Conservation (phyloP, 371 early-diverging fungal genomes). For the Mortierella sp. region DNA sequence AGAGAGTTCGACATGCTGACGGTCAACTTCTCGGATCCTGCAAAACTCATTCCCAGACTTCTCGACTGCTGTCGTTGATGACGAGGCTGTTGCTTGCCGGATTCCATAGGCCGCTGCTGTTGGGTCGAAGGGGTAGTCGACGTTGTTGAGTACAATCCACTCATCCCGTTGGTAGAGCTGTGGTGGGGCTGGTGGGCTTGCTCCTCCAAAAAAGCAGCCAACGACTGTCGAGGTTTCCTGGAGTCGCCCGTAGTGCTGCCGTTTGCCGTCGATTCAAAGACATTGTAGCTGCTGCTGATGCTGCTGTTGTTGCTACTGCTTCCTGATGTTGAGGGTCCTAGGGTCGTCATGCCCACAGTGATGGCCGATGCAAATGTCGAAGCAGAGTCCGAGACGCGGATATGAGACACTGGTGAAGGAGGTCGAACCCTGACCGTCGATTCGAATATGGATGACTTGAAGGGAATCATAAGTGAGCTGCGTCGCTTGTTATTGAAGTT, state of each 20-base stretch:
- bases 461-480: background rate
- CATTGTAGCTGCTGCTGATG: conserved; percentile 24
- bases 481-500: conserved; percentile 3
- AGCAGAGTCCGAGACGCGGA: conserved; percentile 15
- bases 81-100: background rate
- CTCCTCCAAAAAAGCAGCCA: conserved; percentile 16
- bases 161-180: conserved; percentile 6
- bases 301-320: conserved; percentile 28
- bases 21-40: conserved; percentile 33
- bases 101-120: background rate
- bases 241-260: background rate
- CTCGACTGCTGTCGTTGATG: background rate
- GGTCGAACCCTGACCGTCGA: background rate
- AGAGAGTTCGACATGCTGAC: background rate
- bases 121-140: background rate
- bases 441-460: background rate
- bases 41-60: background rate
- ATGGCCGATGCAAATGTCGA: conserved; percentile 32
- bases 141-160: background rate
- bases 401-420: background rate
- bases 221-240: conserved; percentile 21
- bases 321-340: conserved; percentile 15
- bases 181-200: conserved; percentile 24
- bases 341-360: conserved; percentile 13
- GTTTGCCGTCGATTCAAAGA: background rate